Evolutionary conservation across 1,284 basidiomycete species (phyloP), one percentile per base, ranked within the genome.

Genomic region (Cryptococcus amylolentus): DNA sequence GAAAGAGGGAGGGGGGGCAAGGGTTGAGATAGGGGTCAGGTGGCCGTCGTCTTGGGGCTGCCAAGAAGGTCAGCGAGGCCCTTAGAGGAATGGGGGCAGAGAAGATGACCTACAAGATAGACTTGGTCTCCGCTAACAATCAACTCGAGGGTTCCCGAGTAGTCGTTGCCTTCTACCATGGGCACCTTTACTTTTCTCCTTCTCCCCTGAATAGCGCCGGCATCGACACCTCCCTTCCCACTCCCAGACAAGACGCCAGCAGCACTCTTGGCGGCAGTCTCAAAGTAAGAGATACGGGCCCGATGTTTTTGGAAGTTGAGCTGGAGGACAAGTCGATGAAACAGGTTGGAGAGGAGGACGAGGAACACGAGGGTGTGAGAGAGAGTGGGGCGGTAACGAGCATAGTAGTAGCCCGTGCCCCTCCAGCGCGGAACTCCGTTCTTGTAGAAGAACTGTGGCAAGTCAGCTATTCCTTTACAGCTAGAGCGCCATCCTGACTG

Each of bases 361-460:
- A 97, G 79, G 80, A 95, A 95, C 12, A 81, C 68, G 54, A 88
- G 60, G 35, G 93, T 92, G 37, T 83, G 84, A 58, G 84, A 84
- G 62, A 97, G 82, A 43, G 92, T 91, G 20, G 93, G 93, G 44
- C 93, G 84, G 82, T 88, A 97, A 58, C 93, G 86, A 38, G 88
- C 85, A 77, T 96, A 96, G 76, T 94, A 95, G 76, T 96, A 95
- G n/a, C 74, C 74, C 38, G 75, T 71, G 37, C 76, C 76, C 49
- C 75, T 67, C 76, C 76, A 78, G 59, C 62, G 70, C 5, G 76
- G 76, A 9, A 78, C 73, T 27, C 76, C 76, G 57, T 78, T 78
- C 60, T 78, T 77, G 70, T 71, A 68, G 65, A 76, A 78, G 69
- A 75, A 75, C 75, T 77, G 57, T 1, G 39, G 42, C n/a, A 46